Percentiles rank a stretch among this genome's conserved stretches.
phyloP scores from a whole-genome alignment of 1,284 basidiomycete species.

The Rhodotorula sp. region DNA sequence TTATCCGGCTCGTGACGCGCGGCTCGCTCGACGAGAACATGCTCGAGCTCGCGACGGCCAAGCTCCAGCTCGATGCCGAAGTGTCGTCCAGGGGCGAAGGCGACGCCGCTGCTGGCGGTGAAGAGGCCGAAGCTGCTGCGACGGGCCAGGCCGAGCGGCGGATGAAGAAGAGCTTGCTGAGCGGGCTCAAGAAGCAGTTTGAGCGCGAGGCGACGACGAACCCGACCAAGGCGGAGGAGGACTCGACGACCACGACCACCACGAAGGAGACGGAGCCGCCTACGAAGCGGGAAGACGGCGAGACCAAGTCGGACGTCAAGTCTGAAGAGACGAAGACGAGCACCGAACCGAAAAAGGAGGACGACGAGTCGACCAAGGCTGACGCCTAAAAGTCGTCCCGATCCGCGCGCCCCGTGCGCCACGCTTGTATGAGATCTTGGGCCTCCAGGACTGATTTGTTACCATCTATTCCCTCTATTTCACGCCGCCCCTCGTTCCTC shows the following conservation, averaged over 20 bases:
- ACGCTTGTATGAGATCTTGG: no score
- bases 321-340: neutral
- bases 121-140: slow-evolving; percentile 1
- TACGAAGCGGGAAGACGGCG: neutral
- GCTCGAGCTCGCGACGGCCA: slow-evolving; percentile 80
- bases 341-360: no score
- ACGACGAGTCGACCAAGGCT: no score
- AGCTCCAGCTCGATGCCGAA: slow-evolving; percentile 85
- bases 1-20: slow-evolving; percentile 56
- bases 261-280: neutral
- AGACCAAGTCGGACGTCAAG: neutral
- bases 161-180: slow-evolving; percentile 18
- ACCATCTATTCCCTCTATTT: no score
- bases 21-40: slow-evolving; percentile 66
- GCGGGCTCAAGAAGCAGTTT: slow-evolving; percentile 29
- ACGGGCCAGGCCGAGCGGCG: slow-evolving; percentile 7
- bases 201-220: slow-evolving; percentile 12
- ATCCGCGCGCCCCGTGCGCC: no score
- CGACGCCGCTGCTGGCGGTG: neutral
- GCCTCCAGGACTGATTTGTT: no score
- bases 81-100: slow-evolving; percentile 59
- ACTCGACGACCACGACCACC: neutral
- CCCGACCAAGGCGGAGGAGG: neutral
- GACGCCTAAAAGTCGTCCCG: no score
- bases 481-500: no score